These are phyloP conservation scores for Pisolithus microcarpus DNA, from an alignment of 768 basidiomycete species.

Conservation along the genomic window DNA sequence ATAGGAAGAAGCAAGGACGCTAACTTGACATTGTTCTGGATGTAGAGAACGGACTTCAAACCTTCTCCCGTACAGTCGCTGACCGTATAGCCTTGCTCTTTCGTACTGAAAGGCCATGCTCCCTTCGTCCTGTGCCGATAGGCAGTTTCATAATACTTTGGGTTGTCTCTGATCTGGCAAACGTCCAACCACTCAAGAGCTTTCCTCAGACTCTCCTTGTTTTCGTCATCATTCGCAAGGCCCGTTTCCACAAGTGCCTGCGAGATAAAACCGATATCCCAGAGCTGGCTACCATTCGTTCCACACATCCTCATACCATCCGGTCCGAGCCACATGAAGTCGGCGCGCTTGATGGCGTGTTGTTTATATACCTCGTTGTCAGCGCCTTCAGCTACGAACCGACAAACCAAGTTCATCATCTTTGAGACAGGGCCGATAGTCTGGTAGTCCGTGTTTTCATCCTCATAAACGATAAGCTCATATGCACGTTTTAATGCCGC, in stretches of 20 bases:
- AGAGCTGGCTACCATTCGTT: slow-evolving; percentile 90
- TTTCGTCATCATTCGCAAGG: slow-evolving; percentile 64
- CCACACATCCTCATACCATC: slow-evolving; percentile 96
- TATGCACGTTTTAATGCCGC: slow-evolving; percentile 63
- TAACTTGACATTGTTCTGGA: slow-evolving; percentile 77
- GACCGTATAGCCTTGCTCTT: slow-evolving; percentile 90
- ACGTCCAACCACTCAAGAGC: slow-evolving; percentile 69
- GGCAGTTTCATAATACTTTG: slow-evolving; percentile 51
- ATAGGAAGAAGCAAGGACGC: slow-evolving; percentile 17
- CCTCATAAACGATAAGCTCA: slow-evolving; percentile 74
- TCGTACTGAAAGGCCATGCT: slow-evolving; percentile 83
- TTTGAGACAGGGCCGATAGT: slow-evolving; percentile 89
- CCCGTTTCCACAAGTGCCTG: slow-evolving; percentile 91
- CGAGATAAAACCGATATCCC: slow-evolving; percentile 89
- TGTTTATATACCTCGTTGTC: slow-evolving; percentile 69
- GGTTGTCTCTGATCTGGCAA: slow-evolving; percentile 65
- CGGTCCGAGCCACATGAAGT: slow-evolving; percentile 89
- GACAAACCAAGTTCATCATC: slow-evolving; percentile 88
- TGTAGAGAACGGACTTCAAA: slow-evolving; percentile 80
- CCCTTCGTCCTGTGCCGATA: slow-evolving; percentile 65
- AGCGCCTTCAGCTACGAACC: slow-evolving; percentile 67
- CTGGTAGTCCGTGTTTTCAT: slow-evolving; percentile 93
- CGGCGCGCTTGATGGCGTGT: slow-evolving; percentile 70
- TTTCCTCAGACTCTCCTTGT: slow-evolving; percentile 53
- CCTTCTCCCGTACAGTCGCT: slow-evolving; percentile 96